A percentile compares a stretch with the other conserved stretches of the same genome.
These are phyloP conservation scores for Cynara cardunculus DNA, from an alignment of 129 eudicot species.

Conservation along the genomic window DNA sequence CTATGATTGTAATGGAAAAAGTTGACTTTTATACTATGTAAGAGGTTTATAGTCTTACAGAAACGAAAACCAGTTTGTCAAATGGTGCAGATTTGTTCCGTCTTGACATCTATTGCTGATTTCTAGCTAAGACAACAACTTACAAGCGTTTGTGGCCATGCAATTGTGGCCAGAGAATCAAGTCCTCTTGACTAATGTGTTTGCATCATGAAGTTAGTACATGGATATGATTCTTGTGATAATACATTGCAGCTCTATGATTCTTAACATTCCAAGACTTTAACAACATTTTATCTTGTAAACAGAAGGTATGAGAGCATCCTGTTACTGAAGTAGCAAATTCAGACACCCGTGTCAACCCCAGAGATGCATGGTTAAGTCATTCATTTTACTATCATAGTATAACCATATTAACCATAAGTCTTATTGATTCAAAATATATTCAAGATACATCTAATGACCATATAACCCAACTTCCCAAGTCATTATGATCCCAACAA, in stretches of 20 bases:
- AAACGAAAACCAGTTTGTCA: not conserved
- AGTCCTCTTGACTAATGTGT: not conserved
- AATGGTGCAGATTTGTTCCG: too few species aligned
- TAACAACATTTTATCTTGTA: not conserved
- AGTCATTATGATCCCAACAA: not conserved
- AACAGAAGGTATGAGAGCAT: not conserved
- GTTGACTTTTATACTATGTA: not conserved
- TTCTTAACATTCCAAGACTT: not conserved
- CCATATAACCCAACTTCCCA: not conserved
- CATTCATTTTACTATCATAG: too few species aligned
- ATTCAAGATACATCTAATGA: not conserved
- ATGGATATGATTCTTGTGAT: not conserved
- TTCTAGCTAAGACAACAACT: too few species aligned
- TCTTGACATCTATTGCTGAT: not conserved
- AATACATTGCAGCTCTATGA: not conserved
- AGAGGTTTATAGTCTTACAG: not conserved
- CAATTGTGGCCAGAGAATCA: not conserved
- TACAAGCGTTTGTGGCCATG: not conserved
- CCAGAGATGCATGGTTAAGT: too few species aligned
- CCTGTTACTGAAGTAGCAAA: not conserved
- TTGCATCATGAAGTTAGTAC: not conserved
- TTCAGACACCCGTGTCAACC: too few species aligned
- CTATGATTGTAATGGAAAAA: not conserved
- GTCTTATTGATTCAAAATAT: not conserved
- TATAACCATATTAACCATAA: too few species aligned